Evolutionary conservation across 1,284 basidiomycete species (phyloP), one percentile per base, ranked within the genome.

Genomic region (Xanthoconium separans): DNA sequence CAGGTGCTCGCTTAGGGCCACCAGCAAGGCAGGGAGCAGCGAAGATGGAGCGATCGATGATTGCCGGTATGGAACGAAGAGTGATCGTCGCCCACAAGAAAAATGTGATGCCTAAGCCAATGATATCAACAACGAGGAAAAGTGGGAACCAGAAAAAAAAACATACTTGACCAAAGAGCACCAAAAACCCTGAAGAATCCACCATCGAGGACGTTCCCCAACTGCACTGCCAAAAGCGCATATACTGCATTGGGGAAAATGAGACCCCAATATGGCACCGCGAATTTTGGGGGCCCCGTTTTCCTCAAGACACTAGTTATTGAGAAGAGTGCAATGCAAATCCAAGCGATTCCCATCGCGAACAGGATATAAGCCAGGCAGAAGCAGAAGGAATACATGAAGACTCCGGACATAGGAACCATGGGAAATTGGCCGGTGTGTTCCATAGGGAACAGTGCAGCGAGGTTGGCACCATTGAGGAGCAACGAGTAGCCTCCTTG

Each of bases 401-500:
- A 69, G 47, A 75, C 69, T 37, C 75, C 76, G 6, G 68, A 64
- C 2, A 65, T 58, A n/a, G 51, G 47, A 31, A 59, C 62, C 54
- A 70, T 61, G 6, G 69, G 67, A 65, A 74, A 70, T 57, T 61
- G 57, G 36, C 68, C 57, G 37, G 65, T 53, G 47, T 66, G 50
- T 18, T 73, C 63, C 45, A 71, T 56, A 4, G 78, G 78, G 4
- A 81, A 67, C 13, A 81, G 62, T 31, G 70, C 54, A 1, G 73
- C 71, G 15, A 79, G 68, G 51, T 75, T 70, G 36, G 72, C 68
- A 29, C 81, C 80, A 46, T 85, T 74, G 3, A 79, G 60, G 8
- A 87, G 70, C 36, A 86, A 68, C 0, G 80, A 81, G 65, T 79
- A 87, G 1, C 77, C 77, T 16, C 81, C 82, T 57, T 80, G 85